A percentile compares a stretch with the other conserved stretches of the same genome.
Conservation (phyloP, 2,329 filamentous ascomycete genomes). For the Teratosphaeria gauchensis region DNA sequence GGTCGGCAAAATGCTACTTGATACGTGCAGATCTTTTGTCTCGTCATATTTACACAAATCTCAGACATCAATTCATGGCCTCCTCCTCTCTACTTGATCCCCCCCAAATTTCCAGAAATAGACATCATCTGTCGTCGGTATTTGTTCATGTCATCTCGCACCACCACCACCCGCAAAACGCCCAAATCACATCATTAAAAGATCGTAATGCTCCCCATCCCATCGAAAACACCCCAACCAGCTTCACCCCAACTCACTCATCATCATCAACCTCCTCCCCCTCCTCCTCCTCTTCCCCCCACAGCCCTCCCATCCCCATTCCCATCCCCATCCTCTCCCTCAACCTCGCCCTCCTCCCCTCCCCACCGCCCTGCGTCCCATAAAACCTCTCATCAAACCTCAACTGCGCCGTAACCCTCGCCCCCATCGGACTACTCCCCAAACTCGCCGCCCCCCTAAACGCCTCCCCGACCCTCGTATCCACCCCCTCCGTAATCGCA, state of each 20-base stretch:
- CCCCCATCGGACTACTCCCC: conserved; percentile 40
- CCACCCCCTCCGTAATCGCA: conserved; percentile 48
- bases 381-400: conserved; percentile 38
- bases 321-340: conserved; percentile 14
- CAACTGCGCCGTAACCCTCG: conserved; percentile 52
- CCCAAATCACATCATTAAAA: background rate
- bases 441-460: conserved; percentile 24
- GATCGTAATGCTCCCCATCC: background rate
- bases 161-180: background rate
- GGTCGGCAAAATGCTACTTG: background rate
- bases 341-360: background rate
- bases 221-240: conserved; percentile 4
- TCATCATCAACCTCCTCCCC: conserved; percentile 6
- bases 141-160: background rate
- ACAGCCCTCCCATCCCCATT: conserved; percentile 14
- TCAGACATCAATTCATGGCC: background rate
- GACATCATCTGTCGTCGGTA: background rate
- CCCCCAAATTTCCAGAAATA: background rate
- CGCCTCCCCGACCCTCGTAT: conserved; percentile 10
- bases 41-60: background rate
- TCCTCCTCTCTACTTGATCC: background rate
- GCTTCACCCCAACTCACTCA: conserved; percentile 2
- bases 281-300: conserved; percentile 7
- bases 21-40: background rate
- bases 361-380: conserved; percentile 8